Conservation (phyloP, 345 rosid species). For the Atalantia buxifolia region DNA sequence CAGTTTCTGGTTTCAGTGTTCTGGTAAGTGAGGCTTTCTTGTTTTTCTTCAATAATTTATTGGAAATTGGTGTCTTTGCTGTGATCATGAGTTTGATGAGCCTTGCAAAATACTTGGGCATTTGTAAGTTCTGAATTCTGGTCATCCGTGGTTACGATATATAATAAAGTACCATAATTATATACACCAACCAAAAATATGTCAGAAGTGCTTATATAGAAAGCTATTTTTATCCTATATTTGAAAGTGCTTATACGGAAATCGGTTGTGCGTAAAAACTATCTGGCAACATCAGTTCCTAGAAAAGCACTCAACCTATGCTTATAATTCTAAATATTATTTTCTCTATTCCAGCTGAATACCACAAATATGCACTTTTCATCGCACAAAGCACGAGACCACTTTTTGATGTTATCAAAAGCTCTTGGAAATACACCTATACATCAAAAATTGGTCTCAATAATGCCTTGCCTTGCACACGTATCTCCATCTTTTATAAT, state of each 20-base stretch:
- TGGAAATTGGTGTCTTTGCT: background rate
- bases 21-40: constrained; percentile 23
- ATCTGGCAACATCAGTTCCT: background rate
- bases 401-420: background rate
- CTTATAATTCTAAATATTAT: no score
- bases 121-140: no score
- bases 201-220: background rate
- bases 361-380: no score
- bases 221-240: background rate
- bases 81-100: background rate
- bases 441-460: no score
- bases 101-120: no score
- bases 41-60: background rate
- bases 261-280: background rate
- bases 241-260: background rate
- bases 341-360: no score
- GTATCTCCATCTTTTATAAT: no score
- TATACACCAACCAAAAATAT: background rate
- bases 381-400: no score
- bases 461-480: no score
- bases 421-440: no score
- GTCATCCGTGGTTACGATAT: no score
- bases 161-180: background rate
- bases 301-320: background rate
- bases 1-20: constrained; percentile 43